phyloP scores from a whole-genome alignment of 2,329 filamentous ascomycete genomes.

The Kalmusia sp. region DNA sequence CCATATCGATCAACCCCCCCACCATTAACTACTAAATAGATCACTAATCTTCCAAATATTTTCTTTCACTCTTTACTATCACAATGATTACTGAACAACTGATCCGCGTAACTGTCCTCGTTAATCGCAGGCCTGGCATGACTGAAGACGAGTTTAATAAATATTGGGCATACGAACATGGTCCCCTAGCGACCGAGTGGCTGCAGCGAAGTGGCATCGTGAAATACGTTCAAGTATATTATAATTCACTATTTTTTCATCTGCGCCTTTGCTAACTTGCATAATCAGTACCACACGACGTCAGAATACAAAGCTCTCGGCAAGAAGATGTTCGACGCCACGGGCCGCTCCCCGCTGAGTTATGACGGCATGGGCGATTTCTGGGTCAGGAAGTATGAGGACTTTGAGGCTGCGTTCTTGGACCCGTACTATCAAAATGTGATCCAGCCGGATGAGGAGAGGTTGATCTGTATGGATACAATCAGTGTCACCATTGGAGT shows the following conservation, averaged over 20 bases:
- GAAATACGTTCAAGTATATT: slow-evolving; percentile 31
- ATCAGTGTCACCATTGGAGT: slow-evolving; percentile 20
- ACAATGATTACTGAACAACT: slow-evolving; percentile 20
- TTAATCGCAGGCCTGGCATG: slow-evolving; percentile 27
- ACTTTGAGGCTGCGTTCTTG: slow-evolving; percentile 31
- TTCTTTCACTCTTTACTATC: too few relatives aligned
- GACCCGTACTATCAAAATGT: slow-evolving; percentile 28
- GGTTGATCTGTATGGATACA: slow-evolving; percentile 25
- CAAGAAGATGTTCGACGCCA: slow-evolving; percentile 18
- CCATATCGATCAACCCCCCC: too few relatives aligned
- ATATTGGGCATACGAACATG: slow-evolving; percentile 33
- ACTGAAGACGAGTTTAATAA: slow-evolving; percentile 30
- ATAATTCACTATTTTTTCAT: background rate
- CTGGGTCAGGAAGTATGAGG: slow-evolving; percentile 29
- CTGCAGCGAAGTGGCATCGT: slow-evolving; percentile 27
- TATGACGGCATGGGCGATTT: slow-evolving; percentile 36
- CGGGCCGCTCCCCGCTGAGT: slow-evolving; percentile 13
- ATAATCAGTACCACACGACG: slow-evolving; percentile 32
- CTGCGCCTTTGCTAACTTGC: background rate
- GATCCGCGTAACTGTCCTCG: slow-evolving; percentile 29
- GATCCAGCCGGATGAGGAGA: slow-evolving; percentile 30
- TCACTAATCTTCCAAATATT: background rate
- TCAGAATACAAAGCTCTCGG: slow-evolving; percentile 22
- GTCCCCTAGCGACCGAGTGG: slow-evolving; percentile 22
- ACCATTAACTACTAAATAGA: too few relatives aligned